A percentile compares a stretch with the other conserved stretches of the same genome.
Evolutionary conservation across 2,329 filamentous ascomycete species (phyloP).

Genomic region (Didymella arachidicola): DNA sequence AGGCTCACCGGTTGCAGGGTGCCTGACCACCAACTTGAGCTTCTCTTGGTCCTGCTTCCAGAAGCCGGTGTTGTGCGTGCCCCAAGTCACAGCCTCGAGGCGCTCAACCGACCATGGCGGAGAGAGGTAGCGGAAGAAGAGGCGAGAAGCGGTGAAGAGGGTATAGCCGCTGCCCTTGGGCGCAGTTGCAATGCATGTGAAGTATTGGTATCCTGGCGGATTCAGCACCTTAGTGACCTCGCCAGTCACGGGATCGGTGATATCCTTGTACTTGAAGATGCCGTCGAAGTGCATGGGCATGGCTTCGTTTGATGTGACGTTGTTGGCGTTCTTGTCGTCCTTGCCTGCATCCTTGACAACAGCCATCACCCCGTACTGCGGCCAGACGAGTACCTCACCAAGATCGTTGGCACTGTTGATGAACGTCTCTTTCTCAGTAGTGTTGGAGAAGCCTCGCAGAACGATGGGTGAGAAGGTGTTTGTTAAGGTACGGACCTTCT

Average conservation of each 20-base stretch:
- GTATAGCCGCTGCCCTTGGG: constrained; percentile 63
- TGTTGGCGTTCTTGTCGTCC: constrained; percentile 58
- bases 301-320: constrained; percentile 59
- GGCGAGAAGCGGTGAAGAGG: constrained; percentile 61
- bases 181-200: constrained; percentile 57
- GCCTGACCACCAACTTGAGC: constrained; percentile 56
- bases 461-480: constrained; percentile 63
- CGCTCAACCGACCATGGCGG: constrained; percentile 47
- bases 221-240: constrained; percentile 50
- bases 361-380: constrained; percentile 63
- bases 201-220: constrained; percentile 59
- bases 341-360: constrained; percentile 67
- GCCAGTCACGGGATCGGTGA: constrained; percentile 48
- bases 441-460: constrained; percentile 61
- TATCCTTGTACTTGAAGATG: constrained; percentile 61
- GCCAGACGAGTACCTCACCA: constrained; percentile 61
- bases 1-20: constrained; percentile 56
- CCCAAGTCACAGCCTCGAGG: constrained; percentile 51
- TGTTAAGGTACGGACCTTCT: constrained; percentile 57
- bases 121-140: constrained; percentile 60
- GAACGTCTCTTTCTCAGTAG: constrained; percentile 56
- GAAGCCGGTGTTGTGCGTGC: constrained; percentile 18
- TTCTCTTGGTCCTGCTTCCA: constrained; percentile 53
- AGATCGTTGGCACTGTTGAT: constrained; percentile 58
- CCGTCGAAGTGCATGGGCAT: constrained; percentile 67